phyloP scores from a whole-genome alignment of 176 grass and related monocot genomes.

The Phoenix roebelenii region DNA sequence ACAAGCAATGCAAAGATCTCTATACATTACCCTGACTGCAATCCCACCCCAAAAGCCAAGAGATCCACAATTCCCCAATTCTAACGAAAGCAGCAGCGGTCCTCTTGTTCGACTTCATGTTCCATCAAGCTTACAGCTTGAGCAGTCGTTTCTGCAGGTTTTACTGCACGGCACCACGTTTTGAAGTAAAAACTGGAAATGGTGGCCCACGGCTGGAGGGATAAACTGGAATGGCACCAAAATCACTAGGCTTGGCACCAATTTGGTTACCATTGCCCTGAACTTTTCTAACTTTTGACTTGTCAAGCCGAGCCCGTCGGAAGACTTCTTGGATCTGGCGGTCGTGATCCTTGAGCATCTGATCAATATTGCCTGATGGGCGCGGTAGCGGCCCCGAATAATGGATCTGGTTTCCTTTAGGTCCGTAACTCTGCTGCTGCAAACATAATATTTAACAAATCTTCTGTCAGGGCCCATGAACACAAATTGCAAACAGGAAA shows the following conservation, averaged over 20 bases:
- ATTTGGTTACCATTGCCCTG: constrained; percentile 42
- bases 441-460: background rate
- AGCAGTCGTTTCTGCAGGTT: background rate
- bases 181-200: constrained; percentile 8
- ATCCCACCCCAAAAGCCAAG: no score
- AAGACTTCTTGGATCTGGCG: background rate
- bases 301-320: background rate
- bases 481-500: no score
- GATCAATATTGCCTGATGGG: background rate
- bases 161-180: constrained; percentile 16
- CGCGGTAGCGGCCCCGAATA: background rate
- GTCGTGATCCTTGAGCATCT: constrained; percentile 1
- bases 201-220: constrained; percentile 56
- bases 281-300: constrained; percentile 44
- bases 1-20: background rate
- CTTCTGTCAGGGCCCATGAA: background rate
- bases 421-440: constrained; percentile 1
- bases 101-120: no score
- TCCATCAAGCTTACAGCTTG: no score
- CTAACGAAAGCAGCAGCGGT: no score
- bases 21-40: no score
- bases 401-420: background rate
- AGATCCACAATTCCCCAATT: no score
- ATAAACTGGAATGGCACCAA: constrained; percentile 56
- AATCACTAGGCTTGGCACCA: constrained; percentile 38